Base-by-base conservation (phyloP, 2,329 filamentous ascomycete genomes). In the Xylariomycetidae sp. region DNA sequence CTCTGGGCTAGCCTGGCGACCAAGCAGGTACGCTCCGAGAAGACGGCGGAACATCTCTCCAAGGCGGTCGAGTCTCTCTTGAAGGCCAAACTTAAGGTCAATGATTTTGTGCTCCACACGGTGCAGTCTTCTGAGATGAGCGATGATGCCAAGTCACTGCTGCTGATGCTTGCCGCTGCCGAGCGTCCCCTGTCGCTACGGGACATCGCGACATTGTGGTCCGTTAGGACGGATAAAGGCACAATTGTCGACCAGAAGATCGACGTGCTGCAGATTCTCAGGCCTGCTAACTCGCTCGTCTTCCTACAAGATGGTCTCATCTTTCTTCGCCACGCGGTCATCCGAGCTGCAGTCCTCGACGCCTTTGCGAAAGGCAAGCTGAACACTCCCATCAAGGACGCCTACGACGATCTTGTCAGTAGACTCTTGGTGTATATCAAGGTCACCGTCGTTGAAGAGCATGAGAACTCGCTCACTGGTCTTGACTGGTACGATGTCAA, bases 1-100 rank as follows among this genome's bases (percentile, higher is more conserved):
- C 50, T 63, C 1, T 61, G 58, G 54, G 61, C 58, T 4, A 64
- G 61, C 40, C 48, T 63, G 6, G 53, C 50, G 7, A 34, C 54
- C 2, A 58, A 58, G 40, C 45, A 44, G 12, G 39, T 55, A 17
- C 48, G 51, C 14, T 38, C 42, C n/a, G 59, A 59, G 36, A 35
- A 42, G 13, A 40, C 36, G 2, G 30, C 44, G 0, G 50, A 60
- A 11, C 43, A 25, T 6, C 34, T 61, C 6, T 29, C 31, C 15
- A 58, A 57, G 39, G 43, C 49, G 1, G 42, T 61, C 2, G 57
- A 60, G 7, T 36, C 29, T 4, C 14, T 63, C 1, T 26, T 49
- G 2, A 49, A 39, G 14, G 38, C 44, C 3, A 54, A 57, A 26
- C 38, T 35, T 5, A 51, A 48, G 5, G 37, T 62, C 17, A 45